Evolutionary conservation across 441 rosid species (phyloP), one percentile per base, ranked within the genome.

Genomic region (Pelargonium citronellum): DNA sequence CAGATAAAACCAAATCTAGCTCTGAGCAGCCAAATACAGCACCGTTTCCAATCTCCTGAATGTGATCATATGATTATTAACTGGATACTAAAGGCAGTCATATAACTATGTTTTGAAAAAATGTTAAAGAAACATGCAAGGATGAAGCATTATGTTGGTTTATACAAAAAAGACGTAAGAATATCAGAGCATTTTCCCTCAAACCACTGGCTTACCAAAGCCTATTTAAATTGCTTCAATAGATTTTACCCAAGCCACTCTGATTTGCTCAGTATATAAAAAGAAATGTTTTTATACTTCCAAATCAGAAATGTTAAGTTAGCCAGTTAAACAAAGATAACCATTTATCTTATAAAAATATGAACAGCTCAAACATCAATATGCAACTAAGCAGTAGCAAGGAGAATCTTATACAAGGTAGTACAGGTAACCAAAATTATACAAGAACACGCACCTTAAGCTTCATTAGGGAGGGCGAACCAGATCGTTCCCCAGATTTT

Each of bases 11-110:
- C 74, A 66, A 70, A 69, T 83, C 88, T 67, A 84, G 80, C 76
- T 88, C 86, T 12, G 79, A 46, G 77, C 93, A 90, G 66, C 70
- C 69, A 78, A 88, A 87, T 47, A 87, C 86, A 74, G 74, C 76
- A 74, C 72, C 71, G 69, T 75, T 74, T 74, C 86, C 91, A 58
- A 30, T 72, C 53, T 86, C 91, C 96, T 88, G 83, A 67, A 68
- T 43, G 58, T 19, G 67, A 73, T 37, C 53, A 66, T 66, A 68
- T 34, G 46, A 64, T 30, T n/a, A 67, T 71, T 70, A 53, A 27
- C 7, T 39, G 17, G 41, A 20, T 47, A n/a, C 13, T 16, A 57
- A 75, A 2, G 37, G 37, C 37, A 37, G 55, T 15, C 30, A 27
- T 34, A 43, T 9, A 22, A 60, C 43, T 20, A 9, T 20, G 64